Percentiles rank a stretch among this genome's conserved stretches.
phyloP scores from a whole-genome alignment of 1,284 basidiomycete genomes.

The Ganoderma leucocontextum region DNA sequence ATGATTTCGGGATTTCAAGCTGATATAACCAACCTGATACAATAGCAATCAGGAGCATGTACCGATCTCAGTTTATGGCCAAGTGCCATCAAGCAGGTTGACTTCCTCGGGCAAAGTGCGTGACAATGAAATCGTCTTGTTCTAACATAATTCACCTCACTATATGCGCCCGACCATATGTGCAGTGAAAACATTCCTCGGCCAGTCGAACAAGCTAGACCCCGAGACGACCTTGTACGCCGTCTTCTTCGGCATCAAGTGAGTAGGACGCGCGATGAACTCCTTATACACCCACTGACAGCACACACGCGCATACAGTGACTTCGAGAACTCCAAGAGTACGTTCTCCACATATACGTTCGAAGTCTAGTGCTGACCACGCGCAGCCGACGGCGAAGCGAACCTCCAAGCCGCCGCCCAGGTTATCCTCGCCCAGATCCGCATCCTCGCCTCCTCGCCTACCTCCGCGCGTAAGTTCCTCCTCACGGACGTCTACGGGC shows the following conservation, averaged over 20 bases:
- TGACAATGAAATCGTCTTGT: background rate
- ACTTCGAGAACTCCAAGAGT: constrained; percentile 42
- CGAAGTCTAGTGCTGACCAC: background rate
- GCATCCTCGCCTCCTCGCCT: constrained; percentile 39
- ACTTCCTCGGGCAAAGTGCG: constrained; percentile 47
- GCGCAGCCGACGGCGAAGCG: constrained; percentile 42
- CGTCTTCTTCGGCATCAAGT: constrained; percentile 51
- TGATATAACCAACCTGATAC: background rate
- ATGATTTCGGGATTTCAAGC: background rate
- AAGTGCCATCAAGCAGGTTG: constrained; percentile 38
- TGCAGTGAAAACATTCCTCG: constrained; percentile 41
- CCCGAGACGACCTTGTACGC: constrained; percentile 45
- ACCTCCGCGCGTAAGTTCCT: constrained; percentile 44
- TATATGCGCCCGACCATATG: background rate
- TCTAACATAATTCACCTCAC: background rate
- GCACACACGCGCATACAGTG: constrained; percentile 29
- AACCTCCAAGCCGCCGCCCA: constrained; percentile 46
- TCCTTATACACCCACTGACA: background rate
- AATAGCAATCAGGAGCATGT: constrained; percentile 45
- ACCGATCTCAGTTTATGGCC: constrained; percentile 46
- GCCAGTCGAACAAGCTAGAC: constrained; percentile 43
- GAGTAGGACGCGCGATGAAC: constrained; percentile 15
- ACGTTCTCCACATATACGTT: constrained; percentile 9
- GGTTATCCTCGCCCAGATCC: constrained; percentile 44
- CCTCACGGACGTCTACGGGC: constrained; percentile 44